Evolutionary conservation across 176 grass and related monocot species (phyloP).

Genomic region (Stipa capillata): DNA sequence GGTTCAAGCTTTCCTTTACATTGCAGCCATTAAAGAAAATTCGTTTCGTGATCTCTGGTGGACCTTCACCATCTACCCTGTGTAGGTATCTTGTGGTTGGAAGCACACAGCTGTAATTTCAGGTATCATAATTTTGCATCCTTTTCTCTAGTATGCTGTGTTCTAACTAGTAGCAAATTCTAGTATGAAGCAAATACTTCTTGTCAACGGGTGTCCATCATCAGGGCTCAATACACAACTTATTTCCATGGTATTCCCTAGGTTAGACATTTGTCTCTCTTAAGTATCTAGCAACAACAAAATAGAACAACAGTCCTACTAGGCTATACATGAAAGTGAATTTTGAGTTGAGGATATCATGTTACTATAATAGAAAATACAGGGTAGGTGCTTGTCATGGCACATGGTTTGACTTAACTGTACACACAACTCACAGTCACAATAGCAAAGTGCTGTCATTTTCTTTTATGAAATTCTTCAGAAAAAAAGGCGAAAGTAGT

Average conservation of each 20-base stretch:
- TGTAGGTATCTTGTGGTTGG: slow-evolving; percentile 95
- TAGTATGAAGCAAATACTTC: not conserved
- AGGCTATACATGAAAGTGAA: not conserved
- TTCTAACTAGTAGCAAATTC: not conserved
- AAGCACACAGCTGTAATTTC: slow-evolving; percentile 94
- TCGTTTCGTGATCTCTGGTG: slow-evolving; percentile 22
- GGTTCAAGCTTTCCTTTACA: not conserved
- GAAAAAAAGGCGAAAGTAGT: not conserved
- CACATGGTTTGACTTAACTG: not conserved
- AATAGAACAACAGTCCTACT: not conserved
- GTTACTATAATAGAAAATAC: not conserved
- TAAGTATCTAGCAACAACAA: not conserved
- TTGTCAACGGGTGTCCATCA: not conserved
- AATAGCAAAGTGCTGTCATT: not conserved
- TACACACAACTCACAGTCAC: not conserved
- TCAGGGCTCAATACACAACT: not conserved
- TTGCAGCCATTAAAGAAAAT: slow-evolving; percentile 15
- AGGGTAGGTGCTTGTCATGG: not conserved
- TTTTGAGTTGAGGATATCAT: not conserved
- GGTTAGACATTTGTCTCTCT: not conserved
- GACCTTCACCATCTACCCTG: slow-evolving; percentile 6
- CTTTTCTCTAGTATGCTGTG: not conserved
- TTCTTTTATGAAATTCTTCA: not conserved
- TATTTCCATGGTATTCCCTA: slow-evolving; percentile 1
- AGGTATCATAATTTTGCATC: slow-evolving; percentile 39